These are phyloP conservation scores for Takakia lepidozioides DNA, from an alignment of 225 moss, liverwort and hornwort genomes.

Conservation along the genomic window DNA sequence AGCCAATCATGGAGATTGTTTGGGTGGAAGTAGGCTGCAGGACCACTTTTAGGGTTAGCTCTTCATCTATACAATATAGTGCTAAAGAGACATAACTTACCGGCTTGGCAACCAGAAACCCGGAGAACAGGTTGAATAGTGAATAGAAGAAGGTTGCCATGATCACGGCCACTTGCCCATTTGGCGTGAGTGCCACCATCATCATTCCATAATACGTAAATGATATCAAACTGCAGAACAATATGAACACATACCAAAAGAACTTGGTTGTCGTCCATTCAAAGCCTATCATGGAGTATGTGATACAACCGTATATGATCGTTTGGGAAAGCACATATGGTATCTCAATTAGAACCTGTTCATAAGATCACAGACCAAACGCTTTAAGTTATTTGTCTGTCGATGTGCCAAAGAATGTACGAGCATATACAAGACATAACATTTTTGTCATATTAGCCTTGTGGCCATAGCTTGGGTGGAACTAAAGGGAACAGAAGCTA, in stretches of 20 bases:
- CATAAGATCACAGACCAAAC: too few relatives aligned
- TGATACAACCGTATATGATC: slow-evolving; percentile 10
- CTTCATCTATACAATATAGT: neutral
- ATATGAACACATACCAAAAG: slow-evolving; percentile 27
- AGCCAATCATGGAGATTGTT: too few relatives aligned
- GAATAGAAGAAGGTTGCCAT: slow-evolving; percentile 34
- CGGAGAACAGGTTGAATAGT: slow-evolving; percentile 49
- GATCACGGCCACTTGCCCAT: slow-evolving; percentile 33
- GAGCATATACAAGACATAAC: too few relatives aligned
- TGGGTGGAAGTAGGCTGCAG: too few relatives aligned
- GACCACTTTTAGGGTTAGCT: too few relatives aligned
- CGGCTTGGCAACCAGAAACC: slow-evolving; percentile 31
- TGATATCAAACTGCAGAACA: slow-evolving; percentile 22
- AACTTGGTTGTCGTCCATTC: slow-evolving; percentile 26
- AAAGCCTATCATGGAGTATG: slow-evolving; percentile 38
- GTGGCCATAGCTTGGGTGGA: too few relatives aligned
- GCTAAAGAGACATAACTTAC: slow-evolving; percentile 5
- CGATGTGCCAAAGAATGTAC: too few relatives aligned
- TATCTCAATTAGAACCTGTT: slow-evolving; percentile 34
- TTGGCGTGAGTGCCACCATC: slow-evolving; percentile 51
- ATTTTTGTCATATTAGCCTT: too few relatives aligned
- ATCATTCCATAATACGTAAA: slow-evolving; percentile 46
- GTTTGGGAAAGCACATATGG: slow-evolving; percentile 37
- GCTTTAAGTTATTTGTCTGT: too few relatives aligned
- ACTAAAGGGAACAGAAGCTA: too few relatives aligned